phyloP scores from a whole-genome alignment of 2,329 filamentous ascomycete genomes.

The Penicillium sp. region DNA sequence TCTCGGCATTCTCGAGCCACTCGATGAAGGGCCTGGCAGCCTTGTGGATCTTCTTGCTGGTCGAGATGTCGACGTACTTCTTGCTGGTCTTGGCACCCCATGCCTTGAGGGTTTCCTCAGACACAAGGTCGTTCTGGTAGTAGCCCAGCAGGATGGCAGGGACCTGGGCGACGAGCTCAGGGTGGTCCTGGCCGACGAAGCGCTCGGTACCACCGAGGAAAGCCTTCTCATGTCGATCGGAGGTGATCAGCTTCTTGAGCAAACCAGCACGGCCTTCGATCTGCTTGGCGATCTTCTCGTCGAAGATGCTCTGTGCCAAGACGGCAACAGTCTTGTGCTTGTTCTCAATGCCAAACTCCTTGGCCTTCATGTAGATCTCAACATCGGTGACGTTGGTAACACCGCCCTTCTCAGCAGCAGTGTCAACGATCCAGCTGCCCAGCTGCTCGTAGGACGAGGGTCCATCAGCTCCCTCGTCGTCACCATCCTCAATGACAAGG shows the following conservation, averaged over 20 bases:
- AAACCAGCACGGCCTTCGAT: slow-evolving; percentile 73
- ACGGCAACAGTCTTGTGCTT: slow-evolving; percentile 93
- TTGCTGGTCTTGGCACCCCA: slow-evolving; percentile 96
- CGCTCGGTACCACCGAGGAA: slow-evolving; percentile 92
- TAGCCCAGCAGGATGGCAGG: slow-evolving; percentile 80
- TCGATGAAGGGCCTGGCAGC: slow-evolving; percentile 86
- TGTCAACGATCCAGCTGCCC: slow-evolving; percentile 78
- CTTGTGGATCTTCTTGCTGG: slow-evolving; percentile 91
- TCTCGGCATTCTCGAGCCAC: slow-evolving; percentile 83
- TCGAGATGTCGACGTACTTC: slow-evolving; percentile 86
- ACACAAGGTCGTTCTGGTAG: slow-evolving; percentile 82
- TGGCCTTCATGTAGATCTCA: slow-evolving; percentile 90
- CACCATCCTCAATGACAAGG: slow-evolving; percentile 71
- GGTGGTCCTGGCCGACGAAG: slow-evolving; percentile 71
- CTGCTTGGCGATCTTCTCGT: slow-evolving; percentile 79
- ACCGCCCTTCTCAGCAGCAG: slow-evolving; percentile 61
- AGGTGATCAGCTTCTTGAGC: slow-evolving; percentile 85
- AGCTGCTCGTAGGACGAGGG: slow-evolving; percentile 79
- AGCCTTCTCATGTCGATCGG: slow-evolving; percentile 89
- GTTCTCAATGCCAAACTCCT: slow-evolving; percentile 84
- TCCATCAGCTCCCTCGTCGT: slow-evolving; percentile 69
- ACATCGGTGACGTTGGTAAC: slow-evolving; percentile 76
- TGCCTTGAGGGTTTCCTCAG: slow-evolving; percentile 76
- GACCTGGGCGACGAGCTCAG: slow-evolving; percentile 67
- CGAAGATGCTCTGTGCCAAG: slow-evolving; percentile 85